Percentiles rank a stretch among this genome's conserved stretches.
Conservation (phyloP, 495 filamentous ascomycete genomes). For the Poronia punctata region DNA sequence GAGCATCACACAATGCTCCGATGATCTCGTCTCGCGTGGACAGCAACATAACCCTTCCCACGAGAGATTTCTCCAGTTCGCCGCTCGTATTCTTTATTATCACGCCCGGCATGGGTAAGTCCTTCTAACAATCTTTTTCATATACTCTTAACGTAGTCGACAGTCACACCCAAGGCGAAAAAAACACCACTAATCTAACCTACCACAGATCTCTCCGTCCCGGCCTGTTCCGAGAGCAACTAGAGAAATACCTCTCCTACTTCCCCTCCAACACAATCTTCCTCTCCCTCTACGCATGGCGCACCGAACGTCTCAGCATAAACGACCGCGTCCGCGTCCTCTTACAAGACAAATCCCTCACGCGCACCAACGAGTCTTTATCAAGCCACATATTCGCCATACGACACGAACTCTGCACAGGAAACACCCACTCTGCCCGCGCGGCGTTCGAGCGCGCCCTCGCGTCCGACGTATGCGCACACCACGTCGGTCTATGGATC, state of each 20-base stretch:
- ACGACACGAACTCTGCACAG: conserved; percentile 51
- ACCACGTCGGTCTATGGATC: conserved; percentile 54
- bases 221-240: conserved; percentile 49
- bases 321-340: conserved; percentile 64
- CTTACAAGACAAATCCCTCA: conserved; percentile 41
- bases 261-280: conserved; percentile 80
- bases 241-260: conserved; percentile 49
- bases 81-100: conserved; percentile 60
- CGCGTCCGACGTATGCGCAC: conserved; percentile 26
- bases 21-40: conserved; percentile 27
- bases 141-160: background rate
- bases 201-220: conserved; percentile 52
- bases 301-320: conserved; percentile 59
- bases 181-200: conserved; percentile 11
- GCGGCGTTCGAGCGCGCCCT: conserved; percentile 68
- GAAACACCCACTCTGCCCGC: conserved; percentile 54
- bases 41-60: conserved; percentile 26
- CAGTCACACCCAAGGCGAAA: conserved; percentile 2
- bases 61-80: conserved; percentile 60
- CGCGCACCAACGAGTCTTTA: conserved; percentile 36
- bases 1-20: conserved; percentile 30
- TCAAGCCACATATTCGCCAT: conserved; percentile 62
- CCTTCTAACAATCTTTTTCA: background rate
- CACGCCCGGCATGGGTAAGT: conserved; percentile 50
- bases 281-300: conserved; percentile 62